Conservation (phyloP, 148 eudicot genomes). For the Amaranthus hypochondriacus region DNA sequence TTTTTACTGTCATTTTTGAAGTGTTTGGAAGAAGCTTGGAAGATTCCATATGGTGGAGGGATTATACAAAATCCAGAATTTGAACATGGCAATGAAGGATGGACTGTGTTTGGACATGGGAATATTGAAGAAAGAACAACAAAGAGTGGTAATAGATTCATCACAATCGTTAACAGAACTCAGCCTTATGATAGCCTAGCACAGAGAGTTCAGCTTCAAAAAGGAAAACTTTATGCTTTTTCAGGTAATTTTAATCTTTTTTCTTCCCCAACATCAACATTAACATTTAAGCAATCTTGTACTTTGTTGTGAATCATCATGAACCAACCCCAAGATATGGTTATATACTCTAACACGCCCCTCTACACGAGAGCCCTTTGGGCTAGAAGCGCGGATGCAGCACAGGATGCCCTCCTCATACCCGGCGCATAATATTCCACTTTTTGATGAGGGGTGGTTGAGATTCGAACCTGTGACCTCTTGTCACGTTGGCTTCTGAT, state of each 20-base stretch:
- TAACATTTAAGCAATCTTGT: not conserved
- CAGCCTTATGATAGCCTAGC: conserved; percentile 41
- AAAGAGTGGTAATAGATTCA: conserved; percentile 35
- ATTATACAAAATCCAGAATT: conserved; percentile 47
- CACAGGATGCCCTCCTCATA: no score
- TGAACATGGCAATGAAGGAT: conserved; percentile 34
- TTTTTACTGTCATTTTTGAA: conserved; percentile 16
- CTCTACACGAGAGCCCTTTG: no score
- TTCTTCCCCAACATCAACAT: not conserved
- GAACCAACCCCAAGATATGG: no score
- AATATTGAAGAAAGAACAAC: conserved; percentile 29
- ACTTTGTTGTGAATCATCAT: no score
- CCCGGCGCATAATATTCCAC: no score
- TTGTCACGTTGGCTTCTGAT: no score
- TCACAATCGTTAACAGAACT: conserved; percentile 42
- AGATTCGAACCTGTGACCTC: no score
- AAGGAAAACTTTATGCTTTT: conserved; percentile 42
- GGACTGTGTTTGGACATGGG: conserved; percentile 42
- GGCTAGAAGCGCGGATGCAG: no score
- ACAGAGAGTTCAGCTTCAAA: conserved; percentile 31
- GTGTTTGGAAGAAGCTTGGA: conserved; percentile 50
- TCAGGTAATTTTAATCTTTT: conserved; percentile 33
- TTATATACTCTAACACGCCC: no score
- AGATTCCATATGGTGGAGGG: conserved; percentile 54
- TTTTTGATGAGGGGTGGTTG: no score